Evolutionary conservation across 192 early-diverging fungal species (phyloP).

Genomic region (Backusella mclennaniae): DNA sequence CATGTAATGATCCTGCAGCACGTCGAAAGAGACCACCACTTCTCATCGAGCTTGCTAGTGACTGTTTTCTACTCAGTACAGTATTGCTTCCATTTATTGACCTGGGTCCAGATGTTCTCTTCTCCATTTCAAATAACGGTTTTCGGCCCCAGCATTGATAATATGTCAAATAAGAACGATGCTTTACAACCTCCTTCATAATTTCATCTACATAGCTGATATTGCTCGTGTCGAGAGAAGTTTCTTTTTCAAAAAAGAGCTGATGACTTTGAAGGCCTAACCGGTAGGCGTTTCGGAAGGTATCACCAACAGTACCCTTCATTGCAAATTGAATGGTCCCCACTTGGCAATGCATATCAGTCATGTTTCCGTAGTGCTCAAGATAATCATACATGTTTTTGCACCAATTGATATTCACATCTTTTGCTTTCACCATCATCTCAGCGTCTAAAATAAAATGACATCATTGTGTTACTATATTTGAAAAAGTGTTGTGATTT

Average conservation of each 20-base stretch:
- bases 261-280: background rate
- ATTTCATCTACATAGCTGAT: background rate
- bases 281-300: background rate
- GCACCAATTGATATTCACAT: constrained; percentile 11
- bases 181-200: background rate
- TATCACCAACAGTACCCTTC: background rate
- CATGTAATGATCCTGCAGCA: background rate
- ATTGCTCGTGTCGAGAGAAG: background rate
- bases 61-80: constrained; percentile 9
- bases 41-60: background rate
- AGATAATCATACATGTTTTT: constrained; percentile 12
- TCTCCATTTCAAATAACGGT: background rate
- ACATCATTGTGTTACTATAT: background rate
- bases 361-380: constrained; percentile 5
- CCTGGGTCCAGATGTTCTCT: background rate
- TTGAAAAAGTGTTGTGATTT: background rate
- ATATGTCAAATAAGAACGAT: constrained; percentile 3
- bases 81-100: background rate
- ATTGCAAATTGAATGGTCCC: background rate
- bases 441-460: background rate
- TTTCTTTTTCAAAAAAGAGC: background rate
- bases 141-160: constrained; percentile 5
- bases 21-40: background rate
- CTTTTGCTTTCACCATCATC: background rate
- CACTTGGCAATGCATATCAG: constrained; percentile 10